A percentile compares a stretch with the other conserved stretches of the same genome.
Conservation (phyloP, 257 asterid species). For the Przewalskia tangutica region DNA sequence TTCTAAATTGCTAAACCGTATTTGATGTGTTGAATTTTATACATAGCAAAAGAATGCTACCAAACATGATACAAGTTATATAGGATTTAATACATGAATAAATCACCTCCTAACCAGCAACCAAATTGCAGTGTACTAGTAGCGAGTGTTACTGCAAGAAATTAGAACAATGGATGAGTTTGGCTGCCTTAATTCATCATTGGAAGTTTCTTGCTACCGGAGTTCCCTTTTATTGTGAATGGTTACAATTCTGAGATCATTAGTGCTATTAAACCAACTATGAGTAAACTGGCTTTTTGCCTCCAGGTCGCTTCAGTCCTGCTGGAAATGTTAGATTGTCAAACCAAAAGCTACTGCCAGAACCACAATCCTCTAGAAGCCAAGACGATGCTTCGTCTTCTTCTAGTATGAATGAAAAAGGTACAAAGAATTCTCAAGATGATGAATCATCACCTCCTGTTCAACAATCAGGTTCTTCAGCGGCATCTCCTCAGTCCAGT, state of each 20-base stretch:
- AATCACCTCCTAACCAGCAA: too few relatives aligned
- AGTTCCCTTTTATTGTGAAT: not conserved
- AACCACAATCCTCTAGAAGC: slow-evolving; percentile 78
- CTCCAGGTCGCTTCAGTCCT: slow-evolving; percentile 61
- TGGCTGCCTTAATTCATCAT: not conserved
- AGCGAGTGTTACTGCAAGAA: not conserved
- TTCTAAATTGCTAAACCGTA: too few relatives aligned
- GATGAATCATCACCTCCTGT: slow-evolving; percentile 60
- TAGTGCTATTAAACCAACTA: not conserved
- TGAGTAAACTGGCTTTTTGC: not conserved
- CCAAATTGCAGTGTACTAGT: not conserved
- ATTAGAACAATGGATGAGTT: not conserved
- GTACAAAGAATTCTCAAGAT: slow-evolving; percentile 57
- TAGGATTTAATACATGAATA: too few relatives aligned
- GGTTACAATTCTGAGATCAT: not conserved
- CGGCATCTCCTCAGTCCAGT: slow-evolving; percentile 59
- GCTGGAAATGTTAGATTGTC: slow-evolving; percentile 43
- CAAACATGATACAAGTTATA: too few relatives aligned
- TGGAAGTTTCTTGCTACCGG: not conserved
- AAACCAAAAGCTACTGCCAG: slow-evolving; percentile 65
- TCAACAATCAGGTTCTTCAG: slow-evolving; percentile 47
- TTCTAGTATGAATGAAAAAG: slow-evolving; percentile 63
- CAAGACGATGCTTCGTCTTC: slow-evolving; percentile 82
- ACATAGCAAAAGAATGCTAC: too few relatives aligned
- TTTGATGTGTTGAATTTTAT: too few relatives aligned